Evolutionary conservation across 495 filamentous ascomycete genomes (phyloP), one percentile per base, ranked within the genome.

Genomic region (Bacidia gigantensis): DNA sequence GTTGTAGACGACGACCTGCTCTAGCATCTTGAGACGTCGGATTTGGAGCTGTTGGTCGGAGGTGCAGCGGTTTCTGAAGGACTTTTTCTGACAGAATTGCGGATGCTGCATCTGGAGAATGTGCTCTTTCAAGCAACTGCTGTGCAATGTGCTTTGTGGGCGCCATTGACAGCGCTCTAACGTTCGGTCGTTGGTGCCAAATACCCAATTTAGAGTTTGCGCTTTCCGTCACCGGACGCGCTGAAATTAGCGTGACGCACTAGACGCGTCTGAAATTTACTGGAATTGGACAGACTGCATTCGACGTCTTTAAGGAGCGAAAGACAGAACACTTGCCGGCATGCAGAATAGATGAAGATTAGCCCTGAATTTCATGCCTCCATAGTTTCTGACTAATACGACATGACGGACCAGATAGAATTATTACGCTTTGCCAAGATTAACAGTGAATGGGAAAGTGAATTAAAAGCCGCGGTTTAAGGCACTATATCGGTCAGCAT

Each of bases 41-140:
- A 3, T 72, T 71, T 14, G 86, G 79, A 0, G 80, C 81, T 22
- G 83, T 81, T 12, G 88, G 80, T 39, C 79, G 77, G 0, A 96
- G 79, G 64, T 78, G 79, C 56, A 98, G 80, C 0, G 88, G 86
- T 54, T 87, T 87, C 56, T 85, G 78, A 56, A 84, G 78, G 62
- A 96, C 73, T 64, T 88, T 87, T 50, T 92, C 83, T 51, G 76
- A 72, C 72, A 85, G 87, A 70, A 95, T 83, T 5, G 74, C 68
- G 10, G 66, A 64, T 20, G 86, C 81, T 51, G 74, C 79, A 41
- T 78, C 72, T 20, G 87, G 78, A 26, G 81, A 78, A 70, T 92
- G 84, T 20, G 86, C 86, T 56, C 81, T 81, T 9, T 67, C 57
- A 54, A 97, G 83, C 38, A 97, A 80, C 3, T 64, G 63, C 32